Evolutionary conservation across 352 stramenopile genomes (phyloP).

Genomic region (Globisporangium rhizosaccharum): DNA sequence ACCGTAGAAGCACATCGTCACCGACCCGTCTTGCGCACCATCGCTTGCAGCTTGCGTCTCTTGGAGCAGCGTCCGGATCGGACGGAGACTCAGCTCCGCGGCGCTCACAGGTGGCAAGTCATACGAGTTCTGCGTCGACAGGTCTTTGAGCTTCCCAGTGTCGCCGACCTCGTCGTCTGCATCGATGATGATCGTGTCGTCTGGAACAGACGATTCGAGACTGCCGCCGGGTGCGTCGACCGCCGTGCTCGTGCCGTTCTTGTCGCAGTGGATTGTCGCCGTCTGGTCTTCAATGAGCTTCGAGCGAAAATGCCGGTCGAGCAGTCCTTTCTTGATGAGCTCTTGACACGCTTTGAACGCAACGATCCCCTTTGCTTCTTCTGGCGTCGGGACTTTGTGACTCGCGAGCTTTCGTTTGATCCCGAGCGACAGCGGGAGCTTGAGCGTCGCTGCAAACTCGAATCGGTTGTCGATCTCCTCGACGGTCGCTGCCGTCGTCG

Average conservation of each 20-base stretch:
- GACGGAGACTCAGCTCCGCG: slow-evolving; percentile 53
- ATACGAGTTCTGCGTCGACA: slow-evolving; percentile 81
- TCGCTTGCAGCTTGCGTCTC: slow-evolving; percentile 1
- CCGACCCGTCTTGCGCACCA: slow-evolving; percentile 16
- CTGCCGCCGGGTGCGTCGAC: neutral
- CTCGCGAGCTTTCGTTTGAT: slow-evolving; percentile 65
- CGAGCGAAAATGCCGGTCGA: slow-evolving; percentile 71
- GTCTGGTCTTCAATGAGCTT: slow-evolving; percentile 52
- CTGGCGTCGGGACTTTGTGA: slow-evolving; percentile 49
- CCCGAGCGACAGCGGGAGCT: slow-evolving; percentile 44
- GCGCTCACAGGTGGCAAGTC: slow-evolving; percentile 79
- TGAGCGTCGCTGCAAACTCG: slow-evolving; percentile 56
- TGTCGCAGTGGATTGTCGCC: slow-evolving; percentile 27
- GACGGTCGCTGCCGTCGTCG: slow-evolving; percentile 9
- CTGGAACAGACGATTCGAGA: neutral
- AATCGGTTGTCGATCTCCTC: slow-evolving; percentile 31
- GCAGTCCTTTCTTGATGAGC: slow-evolving; percentile 54
- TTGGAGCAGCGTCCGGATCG: slow-evolving; percentile 48
- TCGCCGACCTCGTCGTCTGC: slow-evolving; percentile 10
- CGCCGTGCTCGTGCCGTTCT: slow-evolving; percentile 9
- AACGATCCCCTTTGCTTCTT: slow-evolving; percentile 75
- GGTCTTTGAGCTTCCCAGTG: slow-evolving; percentile 37
- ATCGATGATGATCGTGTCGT: slow-evolving; percentile 31
- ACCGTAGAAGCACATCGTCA: slow-evolving; percentile 79
- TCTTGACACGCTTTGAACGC: slow-evolving; percentile 79